phyloP scores from a whole-genome alignment of 2,329 filamentous ascomycete genomes.

The Fusarium staphyleae region DNA sequence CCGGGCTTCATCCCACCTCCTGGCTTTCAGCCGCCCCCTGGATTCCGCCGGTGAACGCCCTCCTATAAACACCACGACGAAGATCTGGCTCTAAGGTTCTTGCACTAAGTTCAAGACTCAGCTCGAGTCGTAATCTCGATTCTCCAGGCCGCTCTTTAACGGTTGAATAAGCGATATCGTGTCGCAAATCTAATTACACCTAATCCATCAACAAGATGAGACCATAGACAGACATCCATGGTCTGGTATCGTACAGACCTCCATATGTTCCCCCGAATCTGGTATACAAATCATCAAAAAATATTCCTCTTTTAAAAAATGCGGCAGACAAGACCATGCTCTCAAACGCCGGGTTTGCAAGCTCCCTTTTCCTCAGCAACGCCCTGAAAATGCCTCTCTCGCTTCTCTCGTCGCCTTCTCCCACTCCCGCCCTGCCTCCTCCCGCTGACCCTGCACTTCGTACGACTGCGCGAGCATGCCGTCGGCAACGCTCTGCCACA shows the following conservation, averaged over 20 bases:
- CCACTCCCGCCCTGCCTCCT: slow-evolving; percentile 51
- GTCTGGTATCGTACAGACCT: slow-evolving; percentile 35
- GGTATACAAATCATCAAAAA: slow-evolving; percentile 42
- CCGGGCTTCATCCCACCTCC: slow-evolving; percentile 53
- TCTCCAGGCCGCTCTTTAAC: slow-evolving; percentile 19
- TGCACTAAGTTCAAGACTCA: slow-evolving; percentile 27
- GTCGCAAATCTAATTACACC: slow-evolving; percentile 34
- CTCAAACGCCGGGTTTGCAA: slow-evolving; percentile 34
- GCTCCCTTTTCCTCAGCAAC: slow-evolving; percentile 29
- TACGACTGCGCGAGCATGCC: slow-evolving; percentile 79
- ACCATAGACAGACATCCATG: slow-evolving; percentile 30
- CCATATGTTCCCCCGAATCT: slow-evolving; percentile 24
- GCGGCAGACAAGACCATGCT: slow-evolving; percentile 35
- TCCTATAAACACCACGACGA: slow-evolving; percentile 20
- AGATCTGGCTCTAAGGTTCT: slow-evolving; percentile 15
- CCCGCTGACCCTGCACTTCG: slow-evolving; percentile 71
- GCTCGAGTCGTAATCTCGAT: slow-evolving; percentile 20
- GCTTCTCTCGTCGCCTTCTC: slow-evolving; percentile 53
- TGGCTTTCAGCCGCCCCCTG: slow-evolving; percentile 56
- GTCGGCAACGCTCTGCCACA: slow-evolving; percentile 83
- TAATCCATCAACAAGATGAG: slow-evolving; percentile 21
- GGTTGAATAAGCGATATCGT: slow-evolving; percentile 22
- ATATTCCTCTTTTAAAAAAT: slow-evolving; percentile 31
- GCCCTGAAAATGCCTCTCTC: slow-evolving; percentile 51
- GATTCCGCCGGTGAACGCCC: slow-evolving; percentile 48